Conservation (phyloP, 345 rosid genomes). For the Hibiscus syriacus region DNA sequence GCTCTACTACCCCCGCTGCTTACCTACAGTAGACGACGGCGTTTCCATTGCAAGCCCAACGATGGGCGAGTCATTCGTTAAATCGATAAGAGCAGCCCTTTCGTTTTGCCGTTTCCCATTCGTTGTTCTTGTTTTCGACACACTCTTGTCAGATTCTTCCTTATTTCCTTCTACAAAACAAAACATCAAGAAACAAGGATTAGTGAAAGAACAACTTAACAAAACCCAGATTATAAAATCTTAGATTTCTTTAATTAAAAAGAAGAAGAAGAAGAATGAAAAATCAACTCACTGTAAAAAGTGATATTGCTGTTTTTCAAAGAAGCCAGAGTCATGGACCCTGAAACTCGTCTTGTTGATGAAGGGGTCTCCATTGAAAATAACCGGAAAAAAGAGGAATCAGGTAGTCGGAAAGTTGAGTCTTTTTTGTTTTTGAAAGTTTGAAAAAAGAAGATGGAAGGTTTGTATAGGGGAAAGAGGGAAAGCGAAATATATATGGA, state of each 20-base stretch:
- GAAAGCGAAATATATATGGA: slow-evolving; percentile 20
- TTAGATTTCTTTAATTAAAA: neutral
- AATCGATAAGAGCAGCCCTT: slow-evolving; percentile 54
- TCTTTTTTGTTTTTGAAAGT: neutral
- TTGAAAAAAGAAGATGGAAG: neutral
- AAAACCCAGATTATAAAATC: neutral
- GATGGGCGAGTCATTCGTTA: slow-evolving; percentile 90
- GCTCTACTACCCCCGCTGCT: slow-evolving; percentile 30
- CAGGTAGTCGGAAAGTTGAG: neutral
- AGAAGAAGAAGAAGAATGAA: too few species aligned
- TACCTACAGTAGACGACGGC: slow-evolving; percentile 46
- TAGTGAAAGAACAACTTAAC: too few species aligned
- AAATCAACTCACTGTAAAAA: too few species aligned
- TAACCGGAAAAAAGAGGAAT: neutral
- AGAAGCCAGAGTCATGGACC: slow-evolving; percentile 44
- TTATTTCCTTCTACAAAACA: slow-evolving; percentile 31
- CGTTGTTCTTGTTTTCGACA: slow-evolving; percentile 25
- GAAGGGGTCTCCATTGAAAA: slow-evolving; percentile 89
- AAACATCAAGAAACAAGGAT: neutral
- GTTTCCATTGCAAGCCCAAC: slow-evolving; percentile 70
- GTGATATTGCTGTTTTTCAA: too few species aligned
- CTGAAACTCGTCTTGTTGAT: slow-evolving; percentile 49
- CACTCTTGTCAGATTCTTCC: slow-evolving; percentile 36
- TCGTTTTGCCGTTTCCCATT: slow-evolving; percentile 32
- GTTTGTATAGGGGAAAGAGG: neutral